phyloP scores from a whole-genome alignment of 2,329 filamentous ascomycete genomes.

The Paecilomyces variotii region DNA sequence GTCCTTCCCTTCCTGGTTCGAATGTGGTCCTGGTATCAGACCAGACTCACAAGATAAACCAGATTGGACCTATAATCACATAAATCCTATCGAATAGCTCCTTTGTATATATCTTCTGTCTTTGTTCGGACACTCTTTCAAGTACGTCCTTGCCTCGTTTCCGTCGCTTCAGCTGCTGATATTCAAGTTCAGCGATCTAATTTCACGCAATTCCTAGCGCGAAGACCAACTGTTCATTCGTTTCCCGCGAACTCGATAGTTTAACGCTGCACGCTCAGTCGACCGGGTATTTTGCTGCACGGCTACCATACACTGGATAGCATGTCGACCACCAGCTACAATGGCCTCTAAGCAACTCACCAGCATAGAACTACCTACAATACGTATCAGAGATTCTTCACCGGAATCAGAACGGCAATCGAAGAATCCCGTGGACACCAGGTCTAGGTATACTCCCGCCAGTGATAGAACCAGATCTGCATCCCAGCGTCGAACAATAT shows the following conservation, averaged over 20 bases:
- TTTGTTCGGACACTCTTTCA: not conserved
- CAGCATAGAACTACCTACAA: not conserved
- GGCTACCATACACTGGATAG: no score
- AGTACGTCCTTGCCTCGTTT: not conserved
- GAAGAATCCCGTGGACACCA: not conserved
- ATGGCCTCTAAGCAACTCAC: not conserved
- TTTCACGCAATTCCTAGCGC: not conserved
- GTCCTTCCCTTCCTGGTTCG: not conserved
- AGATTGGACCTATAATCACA: not conserved
- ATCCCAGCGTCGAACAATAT: not conserved
- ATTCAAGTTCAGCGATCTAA: not conserved
- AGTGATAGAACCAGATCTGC: not conserved
- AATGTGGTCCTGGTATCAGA: not conserved
- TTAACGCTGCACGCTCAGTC: no score
- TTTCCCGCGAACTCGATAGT: not conserved
- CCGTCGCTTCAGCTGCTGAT: not conserved
- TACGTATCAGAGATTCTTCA: not conserved
- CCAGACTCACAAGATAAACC: not conserved
- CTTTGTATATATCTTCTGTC: not conserved
- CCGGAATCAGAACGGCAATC: not conserved
- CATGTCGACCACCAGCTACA: no score
- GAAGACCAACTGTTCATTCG: not conserved
- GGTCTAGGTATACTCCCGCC: not conserved
- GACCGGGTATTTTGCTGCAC: no score
- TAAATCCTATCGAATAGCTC: not conserved